These are phyloP conservation scores for Gnomoniopsis sp. DNA, from an alignment of 2,329 filamentous ascomycete species.

Conservation along the genomic window DNA sequence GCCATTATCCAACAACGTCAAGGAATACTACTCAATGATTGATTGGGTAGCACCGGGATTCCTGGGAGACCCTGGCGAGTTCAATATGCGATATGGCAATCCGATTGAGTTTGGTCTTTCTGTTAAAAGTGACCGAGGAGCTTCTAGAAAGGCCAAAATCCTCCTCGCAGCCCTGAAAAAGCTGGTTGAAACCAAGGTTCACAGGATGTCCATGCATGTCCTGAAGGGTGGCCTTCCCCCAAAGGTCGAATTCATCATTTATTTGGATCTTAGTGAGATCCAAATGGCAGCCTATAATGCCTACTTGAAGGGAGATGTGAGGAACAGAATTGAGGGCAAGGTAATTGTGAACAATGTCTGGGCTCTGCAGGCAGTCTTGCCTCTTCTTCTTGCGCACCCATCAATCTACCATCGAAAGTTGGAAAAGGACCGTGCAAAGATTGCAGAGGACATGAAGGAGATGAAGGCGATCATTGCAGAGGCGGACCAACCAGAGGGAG, in stretches of 20 bases:
- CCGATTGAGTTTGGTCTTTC: conserved; percentile 74
- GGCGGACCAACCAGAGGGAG: background rate
- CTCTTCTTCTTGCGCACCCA: conserved; percentile 51
- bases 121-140: conserved; percentile 52
- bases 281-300: conserved; percentile 62
- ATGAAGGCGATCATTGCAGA: background rate
- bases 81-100: conserved; percentile 64
- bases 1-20: conserved; percentile 78
- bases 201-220: conserved; percentile 65
- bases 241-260: conserved; percentile 81
- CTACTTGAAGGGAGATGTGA: conserved; percentile 26
- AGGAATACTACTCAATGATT: conserved; percentile 84
- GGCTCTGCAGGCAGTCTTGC: conserved; percentile 41
- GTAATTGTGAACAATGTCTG: conserved; percentile 21
- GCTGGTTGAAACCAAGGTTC: conserved; percentile 73
- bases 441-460: conserved; percentile 7
- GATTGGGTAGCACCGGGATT: conserved; percentile 82
- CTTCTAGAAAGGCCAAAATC: conserved; percentile 60
- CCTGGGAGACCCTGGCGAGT: conserved; percentile 66
- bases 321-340: background rate
- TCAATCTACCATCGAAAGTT: conserved; percentile 35
- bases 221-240: conserved; percentile 65
- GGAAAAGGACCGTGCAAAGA: conserved; percentile 30
- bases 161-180: conserved; percentile 68
- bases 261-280: conserved; percentile 62